Base-by-base conservation (phyloP, 257 asterid genomes). In the Thymus mandschuricus region DNA sequence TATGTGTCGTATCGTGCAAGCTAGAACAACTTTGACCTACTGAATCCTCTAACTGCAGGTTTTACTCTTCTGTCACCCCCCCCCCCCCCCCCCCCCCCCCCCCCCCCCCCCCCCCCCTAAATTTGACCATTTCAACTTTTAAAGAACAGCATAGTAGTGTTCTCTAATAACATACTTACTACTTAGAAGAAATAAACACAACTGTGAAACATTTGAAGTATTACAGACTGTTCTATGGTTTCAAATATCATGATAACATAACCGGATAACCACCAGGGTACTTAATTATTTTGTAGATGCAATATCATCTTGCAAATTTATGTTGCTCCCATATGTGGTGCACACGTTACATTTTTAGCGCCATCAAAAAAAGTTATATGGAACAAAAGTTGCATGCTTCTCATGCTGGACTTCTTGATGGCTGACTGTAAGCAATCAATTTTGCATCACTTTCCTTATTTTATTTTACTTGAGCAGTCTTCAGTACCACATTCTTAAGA, bases 381-480 rank as follows among this genome's bases (percentile, higher is more conserved):
- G n/a, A 33, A 61, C 8, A 2, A 21, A 29, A 10, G 38, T 38
- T 62, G 52, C 64, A 68, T 74, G 21, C 8, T 40, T 28, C 55
- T 44, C 27, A 49, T 59, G 43, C 46, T 33, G 8, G 7, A 38
- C 8, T 38, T 38, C 41, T 38, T 38, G 41, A 38, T 38, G 41
- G 41, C 41, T 38, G 41, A 8, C 50, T 8, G 4, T 34, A 50
- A 40, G 46, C 56, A 43, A 35, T 6, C 65, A 27, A 44, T 28
- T 48, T 12, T 59, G 59, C 57, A 45, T 48, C 31, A 12, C 31
- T 68, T 29, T 68, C 54, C 46, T 73, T 73, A 64, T 73, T 74
- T 41, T 66, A 30, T 73, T 74, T 41, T 66, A 30, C 43, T 69
- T 49, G 15, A 11, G 46, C 73, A 30, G 21, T 67, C 78, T 40